These are phyloP conservation scores for Trypanosoma melophagium DNA, from an alignment of 208 protist genomes.

Conservation along the genomic window DNA sequence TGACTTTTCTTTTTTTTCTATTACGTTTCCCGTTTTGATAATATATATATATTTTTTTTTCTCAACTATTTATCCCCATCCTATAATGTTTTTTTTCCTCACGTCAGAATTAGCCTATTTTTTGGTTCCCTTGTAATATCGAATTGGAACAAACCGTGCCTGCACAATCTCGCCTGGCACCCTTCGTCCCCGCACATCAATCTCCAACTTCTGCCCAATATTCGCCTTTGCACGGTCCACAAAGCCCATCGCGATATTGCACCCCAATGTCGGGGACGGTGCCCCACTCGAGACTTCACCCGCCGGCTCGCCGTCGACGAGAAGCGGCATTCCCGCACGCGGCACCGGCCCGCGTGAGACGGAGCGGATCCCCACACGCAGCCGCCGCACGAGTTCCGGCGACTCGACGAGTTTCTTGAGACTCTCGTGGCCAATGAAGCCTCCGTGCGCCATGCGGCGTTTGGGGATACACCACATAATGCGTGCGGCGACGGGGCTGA, in stretches of 20 bases:
- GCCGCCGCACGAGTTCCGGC: constrained; percentile 51
- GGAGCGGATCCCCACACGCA: constrained; percentile 91
- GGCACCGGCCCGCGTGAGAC: constrained; percentile 81
- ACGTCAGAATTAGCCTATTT: too few relatives aligned
- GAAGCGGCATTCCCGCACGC: constrained; percentile 71
- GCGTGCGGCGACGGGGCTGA: constrained; percentile 92
- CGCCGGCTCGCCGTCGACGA: constrained; percentile 68
- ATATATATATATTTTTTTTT: too few relatives aligned
- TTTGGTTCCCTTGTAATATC: constrained; percentile 35
- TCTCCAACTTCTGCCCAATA: constrained; percentile 72
- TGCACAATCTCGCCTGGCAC: constrained; percentile 73
- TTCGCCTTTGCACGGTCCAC: constrained; percentile 72
- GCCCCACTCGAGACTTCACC: constrained; percentile 92
- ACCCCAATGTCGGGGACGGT: constrained; percentile 84
- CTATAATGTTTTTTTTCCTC: too few relatives aligned
- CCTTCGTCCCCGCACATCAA: constrained; percentile 88
- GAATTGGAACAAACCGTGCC: constrained; percentile 92
- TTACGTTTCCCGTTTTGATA: too few relatives aligned
- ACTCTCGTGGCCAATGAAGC: constrained; percentile 91
- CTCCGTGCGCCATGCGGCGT: constrained; percentile 89
- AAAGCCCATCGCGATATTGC: constrained; percentile 93
- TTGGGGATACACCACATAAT: constrained; percentile 96
- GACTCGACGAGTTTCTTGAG: constrained; percentile 63
- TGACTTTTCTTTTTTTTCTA: too few relatives aligned
- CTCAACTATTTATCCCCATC: too few relatives aligned